A percentile compares a stretch with the other conserved stretches of the same genome.
These are phyloP conservation scores for Epichloe scottii DNA, from an alignment of 2,329 filamentous ascomycete genomes.

Conservation along the genomic window DNA sequence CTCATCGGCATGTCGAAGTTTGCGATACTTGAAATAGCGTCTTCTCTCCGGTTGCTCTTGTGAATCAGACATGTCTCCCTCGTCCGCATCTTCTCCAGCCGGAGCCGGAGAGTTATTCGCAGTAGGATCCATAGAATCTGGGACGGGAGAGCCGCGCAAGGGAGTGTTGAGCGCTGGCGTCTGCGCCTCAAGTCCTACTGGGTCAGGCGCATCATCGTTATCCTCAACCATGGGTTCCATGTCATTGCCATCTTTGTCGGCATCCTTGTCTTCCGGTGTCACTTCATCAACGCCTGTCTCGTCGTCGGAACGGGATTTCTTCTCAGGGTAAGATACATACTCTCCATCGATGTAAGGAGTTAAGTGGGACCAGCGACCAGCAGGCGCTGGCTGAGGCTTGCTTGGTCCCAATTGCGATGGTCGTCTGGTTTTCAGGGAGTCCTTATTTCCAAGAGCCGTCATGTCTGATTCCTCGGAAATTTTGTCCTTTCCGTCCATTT, in stretches of 20 bases:
- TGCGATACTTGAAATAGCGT: conserved; percentile 32
- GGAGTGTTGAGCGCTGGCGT: conserved; percentile 27
- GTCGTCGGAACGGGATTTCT: conserved; percentile 19
- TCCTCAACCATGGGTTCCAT: conserved; percentile 21
- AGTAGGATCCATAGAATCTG: conserved; percentile 26
- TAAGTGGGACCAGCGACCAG: conserved; percentile 25
- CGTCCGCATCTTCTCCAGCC: conserved; percentile 23
- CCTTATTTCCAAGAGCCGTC: background rate
- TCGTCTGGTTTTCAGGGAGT: background rate
- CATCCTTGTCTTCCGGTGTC: conserved; percentile 20
- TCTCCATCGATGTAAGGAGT: conserved; percentile 29
- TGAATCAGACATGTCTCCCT: conserved; percentile 22
- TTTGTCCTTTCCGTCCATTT: background rate
- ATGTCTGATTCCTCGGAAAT: background rate
- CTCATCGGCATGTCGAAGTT: conserved; percentile 37
- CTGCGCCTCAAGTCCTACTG: conserved; percentile 18
- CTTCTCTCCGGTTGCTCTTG: conserved; percentile 18
- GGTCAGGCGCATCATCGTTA: conserved; percentile 19
- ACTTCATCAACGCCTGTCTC: conserved; percentile 19
- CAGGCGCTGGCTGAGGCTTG: conserved; percentile 18
- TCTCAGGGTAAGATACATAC: conserved; percentile 27
- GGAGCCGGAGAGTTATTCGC: conserved; percentile 25
- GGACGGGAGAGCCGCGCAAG: conserved; percentile 24
- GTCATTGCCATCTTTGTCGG: conserved; percentile 13
- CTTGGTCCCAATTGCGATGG: conserved; percentile 4